A percentile compares a stretch with the other conserved stretches of the same genome.
phyloP scores from a whole-genome alignment of 371 early-diverging fungal species.

The Mucor saturninus region DNA sequence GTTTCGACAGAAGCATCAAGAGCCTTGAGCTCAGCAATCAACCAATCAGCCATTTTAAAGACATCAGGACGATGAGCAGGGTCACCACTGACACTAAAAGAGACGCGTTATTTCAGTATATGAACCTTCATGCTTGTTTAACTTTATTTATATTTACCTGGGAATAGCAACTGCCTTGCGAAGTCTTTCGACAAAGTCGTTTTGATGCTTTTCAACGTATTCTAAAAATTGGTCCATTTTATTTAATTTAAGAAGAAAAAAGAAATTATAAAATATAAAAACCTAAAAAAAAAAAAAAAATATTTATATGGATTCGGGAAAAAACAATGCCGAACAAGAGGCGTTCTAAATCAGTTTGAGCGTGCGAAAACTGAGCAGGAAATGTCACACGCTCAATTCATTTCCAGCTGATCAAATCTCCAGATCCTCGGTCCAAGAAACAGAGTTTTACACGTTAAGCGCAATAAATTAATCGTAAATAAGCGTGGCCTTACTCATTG shows the following conservation, averaged over 20 bases:
- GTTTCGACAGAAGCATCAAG: slow-evolving; percentile 74
- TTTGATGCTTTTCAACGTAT: slow-evolving; percentile 81
- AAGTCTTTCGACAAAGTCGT: slow-evolving; percentile 82
- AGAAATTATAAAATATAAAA: slow-evolving; percentile 17
- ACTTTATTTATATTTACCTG: slow-evolving; percentile 53
- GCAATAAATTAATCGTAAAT: no score
- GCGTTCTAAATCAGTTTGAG: no score
- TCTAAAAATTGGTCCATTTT: slow-evolving; percentile 62
- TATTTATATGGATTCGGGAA: not conserved
- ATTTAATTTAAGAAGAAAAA: slow-evolving; percentile 8
- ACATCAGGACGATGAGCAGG: slow-evolving; percentile 83
- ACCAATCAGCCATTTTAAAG: slow-evolving; percentile 90
- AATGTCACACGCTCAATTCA: no score
- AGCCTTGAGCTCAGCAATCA: slow-evolving; percentile 73
- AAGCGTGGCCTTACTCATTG: no score
- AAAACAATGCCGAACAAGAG: not conserved
- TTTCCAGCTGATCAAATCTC: no score
- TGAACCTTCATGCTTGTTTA: not conserved
- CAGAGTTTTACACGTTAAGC: no score
- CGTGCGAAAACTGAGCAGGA: no score
- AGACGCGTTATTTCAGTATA: slow-evolving; percentile 6
- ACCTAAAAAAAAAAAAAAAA: not conserved
- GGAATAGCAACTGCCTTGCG: slow-evolving; percentile 93
- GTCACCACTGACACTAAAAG: slow-evolving; percentile 79
- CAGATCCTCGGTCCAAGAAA: no score